A percentile compares a stretch with the other conserved stretches of the same genome.
Conservation (phyloP, 352 stramenopile species). For the Pythium vanterpoolii region DNA sequence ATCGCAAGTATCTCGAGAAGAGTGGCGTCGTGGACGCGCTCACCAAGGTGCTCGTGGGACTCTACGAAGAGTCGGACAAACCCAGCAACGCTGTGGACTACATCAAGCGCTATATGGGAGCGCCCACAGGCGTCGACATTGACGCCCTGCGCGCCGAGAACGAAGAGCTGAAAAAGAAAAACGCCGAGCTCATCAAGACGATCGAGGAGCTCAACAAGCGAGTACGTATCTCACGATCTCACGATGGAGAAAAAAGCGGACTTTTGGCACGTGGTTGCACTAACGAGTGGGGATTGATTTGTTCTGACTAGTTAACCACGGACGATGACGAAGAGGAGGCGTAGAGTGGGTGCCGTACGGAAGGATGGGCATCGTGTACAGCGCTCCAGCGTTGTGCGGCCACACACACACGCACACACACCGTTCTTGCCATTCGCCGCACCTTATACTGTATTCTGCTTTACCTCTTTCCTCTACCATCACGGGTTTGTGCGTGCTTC, state of each 20-base stretch:
- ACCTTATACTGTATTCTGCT: constrained; percentile 19
- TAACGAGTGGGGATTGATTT: neutral
- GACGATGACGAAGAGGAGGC: constrained; percentile 66
- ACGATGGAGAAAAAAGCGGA: neutral
- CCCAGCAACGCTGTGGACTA: constrained; percentile 97
- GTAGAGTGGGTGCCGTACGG: too few species aligned
- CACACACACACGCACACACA: neutral
- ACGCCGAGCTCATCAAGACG: constrained; percentile 86
- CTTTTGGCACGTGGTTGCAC: neutral
- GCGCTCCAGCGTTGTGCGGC: neutral
- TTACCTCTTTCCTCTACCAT: neutral
- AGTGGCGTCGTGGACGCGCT: constrained; percentile 96
- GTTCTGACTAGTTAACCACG: constrained; percentile 42
- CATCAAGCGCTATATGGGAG: constrained; percentile 95
- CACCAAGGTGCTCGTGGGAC: constrained; percentile 95
- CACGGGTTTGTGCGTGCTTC: neutral
- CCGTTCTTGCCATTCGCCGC: too few species aligned
- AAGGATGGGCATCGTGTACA: neutral
- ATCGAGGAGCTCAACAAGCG: constrained; percentile 91
- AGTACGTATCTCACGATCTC: constrained; percentile 29
- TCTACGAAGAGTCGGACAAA: constrained; percentile 96
- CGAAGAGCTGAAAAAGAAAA: constrained; percentile 92
- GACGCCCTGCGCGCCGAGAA: constrained; percentile 88
- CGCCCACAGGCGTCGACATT: constrained; percentile 88
- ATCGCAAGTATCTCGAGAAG: constrained; percentile 97